phyloP scores from a whole-genome alignment of 768 basidiomycete genomes.

The Hericium coralloides region DNA sequence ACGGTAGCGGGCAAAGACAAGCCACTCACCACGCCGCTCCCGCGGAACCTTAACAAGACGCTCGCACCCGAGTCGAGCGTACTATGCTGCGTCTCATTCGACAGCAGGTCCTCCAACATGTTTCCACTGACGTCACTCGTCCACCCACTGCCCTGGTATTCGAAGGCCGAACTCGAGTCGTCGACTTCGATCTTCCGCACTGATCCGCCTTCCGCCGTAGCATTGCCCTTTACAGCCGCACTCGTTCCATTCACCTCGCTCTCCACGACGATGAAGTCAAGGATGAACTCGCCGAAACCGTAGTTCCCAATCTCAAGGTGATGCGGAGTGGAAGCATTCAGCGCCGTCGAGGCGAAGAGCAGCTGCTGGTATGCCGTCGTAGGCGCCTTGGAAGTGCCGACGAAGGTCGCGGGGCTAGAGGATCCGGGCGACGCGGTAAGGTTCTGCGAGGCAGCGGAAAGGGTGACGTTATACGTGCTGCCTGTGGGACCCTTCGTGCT shows the following conservation, averaged over 20 bases:
- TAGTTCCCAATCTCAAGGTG: background rate
- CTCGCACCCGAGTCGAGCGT: background rate
- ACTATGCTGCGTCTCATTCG: background rate
- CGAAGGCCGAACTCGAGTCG: background rate
- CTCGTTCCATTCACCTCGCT: background rate
- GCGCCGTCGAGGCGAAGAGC: background rate
- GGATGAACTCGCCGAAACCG: background rate
- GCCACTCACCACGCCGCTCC: background rate
- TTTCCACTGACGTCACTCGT: background rate
- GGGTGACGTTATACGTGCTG: background rate
- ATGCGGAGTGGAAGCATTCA: background rate
- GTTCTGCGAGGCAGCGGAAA: background rate
- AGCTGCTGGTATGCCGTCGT: background rate
- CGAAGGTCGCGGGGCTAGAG: background rate
- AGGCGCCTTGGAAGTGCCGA: background rate
- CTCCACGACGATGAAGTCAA: conserved; percentile 1
- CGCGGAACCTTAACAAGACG: background rate
- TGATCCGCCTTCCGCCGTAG: background rate
- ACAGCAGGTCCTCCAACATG: background rate
- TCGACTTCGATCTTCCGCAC: background rate
- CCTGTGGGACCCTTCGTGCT: background rate
- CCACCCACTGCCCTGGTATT: background rate
- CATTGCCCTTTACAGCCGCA: background rate
- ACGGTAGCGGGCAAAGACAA: background rate
- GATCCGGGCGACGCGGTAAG: background rate